A percentile compares a stretch with the other conserved stretches of the same genome.
Evolutionary conservation across 1,284 basidiomycete genomes (phyloP).

Genomic region (Rhodotorula sp.): DNA sequence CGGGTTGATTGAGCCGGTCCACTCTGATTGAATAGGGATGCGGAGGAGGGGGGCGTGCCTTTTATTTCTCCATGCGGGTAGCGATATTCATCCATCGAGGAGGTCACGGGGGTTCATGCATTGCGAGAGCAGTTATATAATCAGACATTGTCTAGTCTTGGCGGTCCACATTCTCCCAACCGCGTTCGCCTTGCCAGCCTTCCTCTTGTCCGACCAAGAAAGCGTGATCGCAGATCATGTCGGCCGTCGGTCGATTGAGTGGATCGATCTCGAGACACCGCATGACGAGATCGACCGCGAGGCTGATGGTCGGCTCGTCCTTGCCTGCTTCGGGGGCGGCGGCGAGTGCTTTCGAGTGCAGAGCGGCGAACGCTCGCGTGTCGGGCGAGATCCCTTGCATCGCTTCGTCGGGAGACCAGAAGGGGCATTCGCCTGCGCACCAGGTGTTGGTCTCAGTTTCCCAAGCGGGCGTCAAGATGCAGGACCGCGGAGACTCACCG

Average conservation of each 20-base stretch:
- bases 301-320: constrained; percentile 55
- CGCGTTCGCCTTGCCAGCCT: constrained; percentile 49
- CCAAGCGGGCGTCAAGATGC: neutral
- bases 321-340: constrained; percentile 16
- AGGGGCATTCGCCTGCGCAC: constrained; percentile 50
- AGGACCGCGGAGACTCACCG: constrained; percentile 66
- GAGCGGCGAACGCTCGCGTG: constrained; percentile 57
- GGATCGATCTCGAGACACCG: constrained; percentile 76
- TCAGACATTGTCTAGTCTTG: neutral
- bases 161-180: constrained; percentile 42
- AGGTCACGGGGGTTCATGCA: too few species aligned
- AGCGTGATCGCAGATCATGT: constrained; percentile 69
- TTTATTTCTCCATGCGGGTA: neutral
- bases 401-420: constrained; percentile 79
- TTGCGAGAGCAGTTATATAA: neutral
- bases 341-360: constrained; percentile 54
- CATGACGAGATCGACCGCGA: constrained; percentile 74
- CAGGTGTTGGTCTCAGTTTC: neutral
- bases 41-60: neutral
- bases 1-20: neutral
- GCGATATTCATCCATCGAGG: too few species aligned
- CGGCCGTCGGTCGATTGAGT: constrained; percentile 72
- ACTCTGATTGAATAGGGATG: neutral
- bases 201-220: constrained; percentile 67
- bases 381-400: constrained; percentile 68